Evolutionary conservation across 306 rosid genomes (phyloP).

Genomic region (Acacia melanoxylon): DNA sequence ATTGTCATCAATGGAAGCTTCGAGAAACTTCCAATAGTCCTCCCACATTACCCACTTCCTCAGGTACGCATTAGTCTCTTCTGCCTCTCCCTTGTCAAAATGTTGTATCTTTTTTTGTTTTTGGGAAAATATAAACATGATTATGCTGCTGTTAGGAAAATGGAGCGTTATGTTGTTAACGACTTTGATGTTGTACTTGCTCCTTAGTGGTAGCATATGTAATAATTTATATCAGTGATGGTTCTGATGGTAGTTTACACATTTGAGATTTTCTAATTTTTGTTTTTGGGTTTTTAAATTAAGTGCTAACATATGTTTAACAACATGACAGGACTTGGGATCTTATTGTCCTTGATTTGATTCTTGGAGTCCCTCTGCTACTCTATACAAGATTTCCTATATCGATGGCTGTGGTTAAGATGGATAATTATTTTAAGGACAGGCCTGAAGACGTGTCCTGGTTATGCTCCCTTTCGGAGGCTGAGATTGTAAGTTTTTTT

Average conservation of each 20-base stretch:
- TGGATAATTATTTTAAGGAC: slow-evolving; percentile 25
- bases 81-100: not conserved
- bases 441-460: slow-evolving; percentile 59
- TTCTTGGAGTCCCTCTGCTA: not conserved
- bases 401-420: not conserved
- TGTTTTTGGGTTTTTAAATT: not conserved
- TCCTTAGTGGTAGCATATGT: no score
- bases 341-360: not conserved
- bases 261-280: not conserved
- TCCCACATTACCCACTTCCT: not conserved
- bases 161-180: not conserved
- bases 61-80: not conserved
- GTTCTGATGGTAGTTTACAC: not conserved
- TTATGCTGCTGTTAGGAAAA: not conserved
- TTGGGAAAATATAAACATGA: no score
- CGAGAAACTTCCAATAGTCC: no score
- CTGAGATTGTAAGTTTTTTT: slow-evolving; percentile 65
- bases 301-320: not conserved
- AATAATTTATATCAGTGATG: no score
- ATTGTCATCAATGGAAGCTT: no score
- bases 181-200: no score
- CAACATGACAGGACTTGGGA: not conserved
- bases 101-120: not conserved
- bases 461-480: slow-evolving; percentile 75
- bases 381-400: not conserved